phyloP scores from a whole-genome alignment of 2,329 filamentous ascomycete genomes.

The Phialophora tarda region DNA sequence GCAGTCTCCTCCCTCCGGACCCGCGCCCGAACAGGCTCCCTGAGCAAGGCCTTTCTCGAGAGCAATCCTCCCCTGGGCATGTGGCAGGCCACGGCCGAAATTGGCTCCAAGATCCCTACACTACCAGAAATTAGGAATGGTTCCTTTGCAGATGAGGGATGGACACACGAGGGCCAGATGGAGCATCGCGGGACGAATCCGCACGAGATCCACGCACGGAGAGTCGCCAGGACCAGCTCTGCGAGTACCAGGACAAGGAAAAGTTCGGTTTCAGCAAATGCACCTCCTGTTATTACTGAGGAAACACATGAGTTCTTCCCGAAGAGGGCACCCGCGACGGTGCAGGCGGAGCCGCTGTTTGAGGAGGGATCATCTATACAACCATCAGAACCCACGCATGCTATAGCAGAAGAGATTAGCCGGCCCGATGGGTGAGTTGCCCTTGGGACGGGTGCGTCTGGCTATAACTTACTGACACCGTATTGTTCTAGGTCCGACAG shows the following conservation, averaged over 20 bases:
- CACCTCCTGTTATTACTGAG: slow-evolving; percentile 29
- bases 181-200: slow-evolving; percentile 42
- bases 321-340: slow-evolving; percentile 18
- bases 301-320: slow-evolving; percentile 37
- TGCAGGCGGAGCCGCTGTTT: slow-evolving; percentile 22
- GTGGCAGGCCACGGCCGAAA: slow-evolving; percentile 45
- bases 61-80: slow-evolving; percentile 44
- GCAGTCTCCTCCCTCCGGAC: slow-evolving; percentile 9
- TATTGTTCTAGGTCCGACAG: background rate
- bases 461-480: background rate
- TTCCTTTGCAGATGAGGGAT: slow-evolving; percentile 42
- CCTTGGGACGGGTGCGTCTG: background rate
- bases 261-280: slow-evolving; percentile 28
- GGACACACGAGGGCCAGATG: slow-evolving; percentile 44
- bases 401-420: slow-evolving; percentile 21
- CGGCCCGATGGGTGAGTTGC: slow-evolving; percentile 14
- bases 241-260: slow-evolving; percentile 37
- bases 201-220: slow-evolving; percentile 42
- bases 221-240: slow-evolving; percentile 40
- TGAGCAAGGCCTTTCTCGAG: slow-evolving; percentile 40
- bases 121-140: slow-evolving; percentile 44
- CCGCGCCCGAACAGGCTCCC: slow-evolving; percentile 34
- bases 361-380: slow-evolving; percentile 22
- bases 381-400: slow-evolving; percentile 5
- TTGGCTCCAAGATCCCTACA: slow-evolving; percentile 43